A percentile compares a stretch with the other conserved stretches of the same genome.
Conservation (phyloP, 1,284 basidiomycete genomes). For the Ceratorhiza oryzae-sativae region DNA sequence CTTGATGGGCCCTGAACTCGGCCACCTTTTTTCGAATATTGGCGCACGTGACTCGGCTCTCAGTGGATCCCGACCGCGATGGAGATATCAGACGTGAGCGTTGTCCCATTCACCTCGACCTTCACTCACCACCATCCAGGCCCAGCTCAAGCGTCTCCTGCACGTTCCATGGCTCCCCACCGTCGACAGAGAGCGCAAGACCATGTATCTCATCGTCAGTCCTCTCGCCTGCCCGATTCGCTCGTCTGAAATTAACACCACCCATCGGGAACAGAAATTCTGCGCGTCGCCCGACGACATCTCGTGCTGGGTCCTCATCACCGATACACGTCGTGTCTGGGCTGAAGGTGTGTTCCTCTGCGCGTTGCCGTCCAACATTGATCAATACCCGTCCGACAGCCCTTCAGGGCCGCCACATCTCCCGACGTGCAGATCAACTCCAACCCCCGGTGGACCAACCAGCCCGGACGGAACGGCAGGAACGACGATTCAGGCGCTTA, state of each 20-base stretch:
- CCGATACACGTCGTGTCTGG: conserved; percentile 21
- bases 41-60: conserved; percentile 1
- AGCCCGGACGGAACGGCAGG: not conserved
- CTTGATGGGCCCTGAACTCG: not conserved
- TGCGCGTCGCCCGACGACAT: not conserved
- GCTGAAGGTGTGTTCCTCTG: conserved; percentile 19
- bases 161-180: conserved; percentile 11
- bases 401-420: conserved; percentile 22
- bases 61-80: conserved; percentile 7
- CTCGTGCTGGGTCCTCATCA: conserved; percentile 11
- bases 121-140: not conserved
- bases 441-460: not conserved
- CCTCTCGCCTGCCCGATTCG: not conserved
- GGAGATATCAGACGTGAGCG: conserved; percentile 33
- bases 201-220: not conserved
- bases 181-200: conserved; percentile 8
- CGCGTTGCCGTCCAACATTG: not conserved
- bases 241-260: not conserved
- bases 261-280: conserved; percentile 14
- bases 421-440: conserved; percentile 8
- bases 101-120: not conserved
- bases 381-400: not conserved
- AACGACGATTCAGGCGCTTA: not conserved
- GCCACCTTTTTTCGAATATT: not conserved
- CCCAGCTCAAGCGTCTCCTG: not conserved